Evolutionary conservation across 2,329 filamentous ascomycete genomes (phyloP).

Genomic region (Drechmeria coniospora): DNA sequence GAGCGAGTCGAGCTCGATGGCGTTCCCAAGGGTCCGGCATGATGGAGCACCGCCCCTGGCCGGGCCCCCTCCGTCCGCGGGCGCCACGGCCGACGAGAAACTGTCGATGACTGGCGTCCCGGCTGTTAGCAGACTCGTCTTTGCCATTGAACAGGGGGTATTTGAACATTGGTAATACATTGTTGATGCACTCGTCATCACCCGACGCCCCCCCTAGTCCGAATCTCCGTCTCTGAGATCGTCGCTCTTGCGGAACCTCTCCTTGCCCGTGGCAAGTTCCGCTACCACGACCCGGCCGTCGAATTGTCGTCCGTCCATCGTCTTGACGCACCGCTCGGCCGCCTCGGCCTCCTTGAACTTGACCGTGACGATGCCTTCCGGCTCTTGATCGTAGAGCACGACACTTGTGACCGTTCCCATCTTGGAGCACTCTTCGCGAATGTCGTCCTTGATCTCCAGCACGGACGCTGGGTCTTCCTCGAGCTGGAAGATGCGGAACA

Average conservation of each 20-base stretch:
- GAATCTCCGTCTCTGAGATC: slow-evolving; percentile 30
- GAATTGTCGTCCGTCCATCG: slow-evolving; percentile 72
- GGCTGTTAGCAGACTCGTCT: neutral
- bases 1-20: slow-evolving; percentile 24
- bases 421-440: slow-evolving; percentile 78
- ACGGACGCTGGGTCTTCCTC: slow-evolving; percentile 71
- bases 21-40: neutral
- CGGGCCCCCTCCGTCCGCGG: no score
- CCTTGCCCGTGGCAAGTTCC: slow-evolving; percentile 51
- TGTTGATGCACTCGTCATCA: neutral
- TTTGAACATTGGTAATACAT: slow-evolving; percentile 1
- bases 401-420: slow-evolving; percentile 82
- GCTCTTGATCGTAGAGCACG: slow-evolving; percentile 74
- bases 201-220: slow-evolving; percentile 7
- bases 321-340: slow-evolving; percentile 54
- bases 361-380: slow-evolving; percentile 71
- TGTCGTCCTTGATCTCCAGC: slow-evolving; percentile 87
- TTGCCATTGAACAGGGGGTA: slow-evolving; percentile 2
- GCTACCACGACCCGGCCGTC: slow-evolving; percentile 58
- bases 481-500: slow-evolving; percentile 79
- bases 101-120: no score
- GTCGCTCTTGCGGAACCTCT: slow-evolving; percentile 58
- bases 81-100: no score
- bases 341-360: slow-evolving; percentile 59
- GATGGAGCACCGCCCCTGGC: neutral